These are phyloP conservation scores for Vanrija pseudolonga DNA, from an alignment of 1,284 basidiomycete species.

Conservation along the genomic window DNA sequence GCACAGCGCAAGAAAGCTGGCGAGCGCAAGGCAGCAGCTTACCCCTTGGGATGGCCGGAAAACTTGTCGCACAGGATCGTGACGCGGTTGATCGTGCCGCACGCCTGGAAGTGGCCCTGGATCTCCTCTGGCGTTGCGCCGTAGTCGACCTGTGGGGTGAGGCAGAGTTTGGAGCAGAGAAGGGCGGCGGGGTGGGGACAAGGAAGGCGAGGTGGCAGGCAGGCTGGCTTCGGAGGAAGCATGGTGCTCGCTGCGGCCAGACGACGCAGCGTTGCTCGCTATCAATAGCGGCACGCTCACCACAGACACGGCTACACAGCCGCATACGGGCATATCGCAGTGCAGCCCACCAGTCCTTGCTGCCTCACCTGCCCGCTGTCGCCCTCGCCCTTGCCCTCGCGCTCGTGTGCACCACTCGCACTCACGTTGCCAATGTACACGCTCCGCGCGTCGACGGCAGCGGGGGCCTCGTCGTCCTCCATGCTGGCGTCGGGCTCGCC, in stretches of 20 bases:
- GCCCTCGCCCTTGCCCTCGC: background rate
- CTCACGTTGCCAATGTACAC: slow-evolving; percentile 95
- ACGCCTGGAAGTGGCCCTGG: slow-evolving; percentile 94
- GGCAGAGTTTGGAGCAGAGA: background rate
- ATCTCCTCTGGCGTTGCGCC: slow-evolving; percentile 97
- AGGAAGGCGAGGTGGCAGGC: background rate
- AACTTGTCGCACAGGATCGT: slow-evolving; percentile 99
- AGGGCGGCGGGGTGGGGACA: background rate
- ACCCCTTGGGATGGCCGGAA: slow-evolving; percentile 99
- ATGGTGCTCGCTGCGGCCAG: background rate
- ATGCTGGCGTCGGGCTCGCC: slow-evolving; percentile 57
- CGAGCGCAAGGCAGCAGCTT: slow-evolving; percentile 25
- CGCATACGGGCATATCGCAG: no score
- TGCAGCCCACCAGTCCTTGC: no score
- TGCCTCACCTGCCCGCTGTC: no score
- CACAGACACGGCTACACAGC: no score
- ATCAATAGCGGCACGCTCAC: no score
- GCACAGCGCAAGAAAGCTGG: background rate
- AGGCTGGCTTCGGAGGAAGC: no score
- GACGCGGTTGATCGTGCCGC: slow-evolving; percentile 97
- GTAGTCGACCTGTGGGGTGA: slow-evolving; percentile 79
- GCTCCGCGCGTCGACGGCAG: slow-evolving; percentile 78
- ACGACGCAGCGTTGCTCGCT: no score
- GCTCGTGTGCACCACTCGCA: slow-evolving; percentile 19
- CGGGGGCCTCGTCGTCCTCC: slow-evolving; percentile 53